phyloP scores from a whole-genome alignment of 805 yeast species.

The Ogataea pignaliae region DNA sequence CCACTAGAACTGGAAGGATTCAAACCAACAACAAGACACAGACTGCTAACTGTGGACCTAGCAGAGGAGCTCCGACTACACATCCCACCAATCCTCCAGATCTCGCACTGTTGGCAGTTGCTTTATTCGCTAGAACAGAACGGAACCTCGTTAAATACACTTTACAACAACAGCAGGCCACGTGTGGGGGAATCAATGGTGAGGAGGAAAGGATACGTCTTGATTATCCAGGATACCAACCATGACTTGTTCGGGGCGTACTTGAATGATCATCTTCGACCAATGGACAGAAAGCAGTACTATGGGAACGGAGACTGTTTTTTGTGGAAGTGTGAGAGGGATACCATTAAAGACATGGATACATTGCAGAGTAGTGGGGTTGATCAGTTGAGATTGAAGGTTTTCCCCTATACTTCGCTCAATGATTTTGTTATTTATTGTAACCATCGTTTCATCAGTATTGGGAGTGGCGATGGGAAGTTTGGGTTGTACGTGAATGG shows the following conservation, averaged over 20 bases:
- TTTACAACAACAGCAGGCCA: constrained; percentile 57
- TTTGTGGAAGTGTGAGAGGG: constrained; percentile 70
- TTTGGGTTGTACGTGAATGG: constrained; percentile 89
- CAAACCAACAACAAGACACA: constrained; percentile 48
- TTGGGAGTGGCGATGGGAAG: constrained; percentile 92
- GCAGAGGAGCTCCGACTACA: constrained; percentile 72
- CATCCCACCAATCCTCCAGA: constrained; percentile 74
- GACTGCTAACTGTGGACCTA: constrained; percentile 50
- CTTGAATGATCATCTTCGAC: constrained; percentile 65
- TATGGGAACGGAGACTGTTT: constrained; percentile 96
- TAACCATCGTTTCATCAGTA: constrained; percentile 66
- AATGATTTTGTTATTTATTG: constrained; percentile 86
- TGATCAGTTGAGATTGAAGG: constrained; percentile 53
- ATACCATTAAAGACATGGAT: constrained; percentile 29
- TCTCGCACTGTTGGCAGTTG: constrained; percentile 72
- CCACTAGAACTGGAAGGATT: constrained; percentile 62
- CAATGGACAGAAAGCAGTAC: constrained; percentile 68
- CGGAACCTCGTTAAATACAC: constrained; percentile 80
- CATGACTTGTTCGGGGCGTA: constrained; percentile 74
- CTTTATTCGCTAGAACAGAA: constrained; percentile 86
- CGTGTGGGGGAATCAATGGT: constrained; percentile 31
- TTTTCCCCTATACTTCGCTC: constrained; percentile 81
- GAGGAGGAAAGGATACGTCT: constrained; percentile 57
- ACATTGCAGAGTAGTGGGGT: constrained; percentile 10
- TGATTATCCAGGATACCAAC: constrained; percentile 63